Conservation (phyloP, 352 stramenopile species). For the Paralagenidium karlingii region DNA sequence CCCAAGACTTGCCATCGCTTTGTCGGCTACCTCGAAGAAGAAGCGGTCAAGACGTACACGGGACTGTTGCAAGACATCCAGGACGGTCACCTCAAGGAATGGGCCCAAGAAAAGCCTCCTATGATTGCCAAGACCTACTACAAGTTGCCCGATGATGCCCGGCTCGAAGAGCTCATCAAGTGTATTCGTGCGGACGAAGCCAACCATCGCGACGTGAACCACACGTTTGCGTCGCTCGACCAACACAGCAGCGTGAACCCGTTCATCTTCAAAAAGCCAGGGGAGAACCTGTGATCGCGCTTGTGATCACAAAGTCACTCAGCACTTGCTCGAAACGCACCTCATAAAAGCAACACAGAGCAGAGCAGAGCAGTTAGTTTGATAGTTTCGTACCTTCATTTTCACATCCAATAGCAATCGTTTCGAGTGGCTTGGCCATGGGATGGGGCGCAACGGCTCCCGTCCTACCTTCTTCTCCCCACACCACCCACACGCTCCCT, state of each 20-base stretch:
- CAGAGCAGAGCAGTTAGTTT: too few species aligned
- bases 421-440: too few species aligned
- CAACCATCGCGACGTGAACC: slow-evolving; percentile 84
- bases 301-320: too few species aligned
- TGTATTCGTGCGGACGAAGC: slow-evolving; percentile 82
- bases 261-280: too few species aligned
- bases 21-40: slow-evolving; percentile 89
- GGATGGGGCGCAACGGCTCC: too few species aligned
- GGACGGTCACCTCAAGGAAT: slow-evolving; percentile 55
- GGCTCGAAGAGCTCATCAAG: slow-evolving; percentile 73
- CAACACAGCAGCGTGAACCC: slow-evolving; percentile 38
- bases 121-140: slow-evolving; percentile 83
- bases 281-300: too few species aligned
- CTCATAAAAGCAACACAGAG: too few species aligned
- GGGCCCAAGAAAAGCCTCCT: slow-evolving; percentile 52
- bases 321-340: too few species aligned
- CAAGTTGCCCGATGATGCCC: slow-evolving; percentile 59
- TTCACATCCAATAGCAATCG: too few species aligned
- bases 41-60: slow-evolving; percentile 88
- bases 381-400: too few species aligned
- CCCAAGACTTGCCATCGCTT: slow-evolving; percentile 84
- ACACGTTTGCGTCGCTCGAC: slow-evolving; percentile 51
- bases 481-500: too few species aligned
- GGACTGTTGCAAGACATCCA: slow-evolving; percentile 85
- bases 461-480: too few species aligned